A percentile compares a stretch with the other conserved stretches of the same genome.
Conservation (phyloP, 805 yeast species). For the Ogataea henricii region DNA sequence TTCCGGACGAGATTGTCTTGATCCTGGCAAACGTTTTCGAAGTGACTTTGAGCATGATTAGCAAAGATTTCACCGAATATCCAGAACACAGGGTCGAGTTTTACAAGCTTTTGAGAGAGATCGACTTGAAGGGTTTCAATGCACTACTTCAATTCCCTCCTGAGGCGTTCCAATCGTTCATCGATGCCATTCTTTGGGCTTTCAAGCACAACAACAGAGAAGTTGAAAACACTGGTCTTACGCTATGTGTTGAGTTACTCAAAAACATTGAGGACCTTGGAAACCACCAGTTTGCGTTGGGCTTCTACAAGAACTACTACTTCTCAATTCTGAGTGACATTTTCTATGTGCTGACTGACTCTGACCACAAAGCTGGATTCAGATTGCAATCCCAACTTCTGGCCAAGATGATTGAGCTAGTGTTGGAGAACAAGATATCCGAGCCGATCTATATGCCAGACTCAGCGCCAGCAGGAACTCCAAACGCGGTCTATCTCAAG, state of each 20-base stretch:
- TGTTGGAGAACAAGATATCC: conserved; percentile 71
- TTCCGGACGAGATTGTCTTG: conserved; percentile 85
- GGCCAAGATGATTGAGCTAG: conserved; percentile 79
- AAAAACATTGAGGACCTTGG: conserved; percentile 82
- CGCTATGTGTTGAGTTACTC: conserved; percentile 78
- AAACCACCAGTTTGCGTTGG: conserved; percentile 70
- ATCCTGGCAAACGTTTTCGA: conserved; percentile 91
- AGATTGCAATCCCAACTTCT: conserved; percentile 81
- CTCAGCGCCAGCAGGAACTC: conserved; percentile 82
- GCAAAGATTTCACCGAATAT: conserved; percentile 91
- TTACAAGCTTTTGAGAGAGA: conserved; percentile 84
- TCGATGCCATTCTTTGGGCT: conserved; percentile 97
- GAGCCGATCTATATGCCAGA: conserved; percentile 80
- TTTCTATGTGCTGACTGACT: conserved; percentile 89
- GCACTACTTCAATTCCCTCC: conserved; percentile 89
- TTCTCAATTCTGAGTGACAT: conserved; percentile 90
- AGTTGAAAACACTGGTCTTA: conserved; percentile 89
- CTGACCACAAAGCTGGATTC: conserved; percentile 97
- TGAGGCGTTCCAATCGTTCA: conserved; percentile 84
- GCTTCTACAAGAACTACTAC: conserved; percentile 85
- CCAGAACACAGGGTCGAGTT: conserved; percentile 98
- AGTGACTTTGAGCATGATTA: conserved; percentile 93
- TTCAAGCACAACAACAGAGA: conserved; percentile 97
- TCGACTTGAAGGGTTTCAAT: conserved; percentile 79
- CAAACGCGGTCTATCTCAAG: conserved; percentile 75